Conservation (phyloP, 257 asterid genomes). For the Thymus quinquecostatus region DNA sequence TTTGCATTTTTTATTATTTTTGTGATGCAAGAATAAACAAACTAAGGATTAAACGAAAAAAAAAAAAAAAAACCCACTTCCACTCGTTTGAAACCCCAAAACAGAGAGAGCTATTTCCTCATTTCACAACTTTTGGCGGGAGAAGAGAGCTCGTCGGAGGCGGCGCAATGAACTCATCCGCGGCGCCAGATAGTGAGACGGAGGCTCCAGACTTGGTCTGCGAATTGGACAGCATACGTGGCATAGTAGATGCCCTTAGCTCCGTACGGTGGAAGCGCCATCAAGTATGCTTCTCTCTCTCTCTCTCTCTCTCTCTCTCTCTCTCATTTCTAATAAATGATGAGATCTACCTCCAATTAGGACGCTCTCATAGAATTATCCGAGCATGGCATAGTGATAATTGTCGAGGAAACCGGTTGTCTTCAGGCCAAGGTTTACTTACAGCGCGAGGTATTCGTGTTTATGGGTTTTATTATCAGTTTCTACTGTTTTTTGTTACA, state of each 20-base stretch:
- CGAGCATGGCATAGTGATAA: constrained; percentile 89
- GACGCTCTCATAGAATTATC: constrained; percentile 85
- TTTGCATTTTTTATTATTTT: too few species aligned
- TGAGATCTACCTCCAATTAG: constrained; percentile 37
- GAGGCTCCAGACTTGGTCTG: constrained; percentile 72
- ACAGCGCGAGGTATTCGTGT: constrained; percentile 69
- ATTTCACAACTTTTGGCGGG: constrained; percentile 56
- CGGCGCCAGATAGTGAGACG: constrained; percentile 46
- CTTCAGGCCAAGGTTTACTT: constrained; percentile 97
- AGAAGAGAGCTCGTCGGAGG: constrained; percentile 13
- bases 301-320: background rate
- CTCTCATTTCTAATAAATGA: background rate
- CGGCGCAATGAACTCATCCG: constrained; percentile 66
- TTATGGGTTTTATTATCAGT: background rate
- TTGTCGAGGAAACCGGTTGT: constrained; percentile 89
- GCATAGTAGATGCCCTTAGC: constrained; percentile 89
- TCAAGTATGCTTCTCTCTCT: constrained; percentile 49
- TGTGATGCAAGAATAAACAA: too few species aligned
- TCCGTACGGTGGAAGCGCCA: constrained; percentile 94
- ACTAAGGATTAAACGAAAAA: too few species aligned
- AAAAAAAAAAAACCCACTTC: too few species aligned
- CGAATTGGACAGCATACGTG: constrained; percentile 85
- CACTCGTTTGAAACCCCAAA: background rate
- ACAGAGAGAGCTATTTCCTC: background rate
- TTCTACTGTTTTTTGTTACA: background rate